Base-by-base conservation (phyloP, 164 flowering plant genomes). In the Euptelea pleiosperma region DNA sequence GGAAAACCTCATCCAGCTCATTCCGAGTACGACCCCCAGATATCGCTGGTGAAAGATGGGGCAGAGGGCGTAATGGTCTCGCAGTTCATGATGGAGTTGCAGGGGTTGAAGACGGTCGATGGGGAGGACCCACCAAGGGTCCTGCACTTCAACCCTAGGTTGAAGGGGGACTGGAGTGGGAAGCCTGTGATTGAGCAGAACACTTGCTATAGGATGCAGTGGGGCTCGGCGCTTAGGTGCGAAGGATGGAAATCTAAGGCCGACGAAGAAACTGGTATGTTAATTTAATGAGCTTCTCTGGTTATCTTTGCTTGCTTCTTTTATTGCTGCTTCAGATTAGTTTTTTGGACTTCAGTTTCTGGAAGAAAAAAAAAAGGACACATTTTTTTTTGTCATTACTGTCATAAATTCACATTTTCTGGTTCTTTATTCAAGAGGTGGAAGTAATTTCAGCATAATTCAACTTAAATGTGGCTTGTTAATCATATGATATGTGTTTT, bases 121-220 rank as follows among this genome's bases (percentile, higher is more conserved):
- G 86, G 85, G 0, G 90, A 84, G 51, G 90, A 77, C 22, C 86
- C 90, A 2, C 90, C 90, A 0, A 72, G 75, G 67, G 66, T 84
- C 49, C 57, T 84, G 68, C 90, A 82, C 63, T 76, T 84, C 40
- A 84, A 84, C 56, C 90, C 90, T 11, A 77, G 90, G 82, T 65
- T 82, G 75, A 79, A 70, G 44, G 89, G 89, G 40, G 89, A 84
- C 66, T 84, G 83, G 83, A 84, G 86, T 55, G 73, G 79, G 18
- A 78, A 68, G 64, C 83, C 89, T 6, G 86, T 84, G n/a, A 77
- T 84, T 62, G 63, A 71, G 66, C 77, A 70, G 57, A 82, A 82
- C 58, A 82, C 84, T 35, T 82, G 87, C 29, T 82, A 79, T 47
- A 65, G 84, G 56, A 73, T 73, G 84, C 87, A 82, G 55, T 82